phyloP scores from a whole-genome alignment of 2,329 filamentous ascomycete genomes.

The Stagonosporopsis tanaceti region DNA sequence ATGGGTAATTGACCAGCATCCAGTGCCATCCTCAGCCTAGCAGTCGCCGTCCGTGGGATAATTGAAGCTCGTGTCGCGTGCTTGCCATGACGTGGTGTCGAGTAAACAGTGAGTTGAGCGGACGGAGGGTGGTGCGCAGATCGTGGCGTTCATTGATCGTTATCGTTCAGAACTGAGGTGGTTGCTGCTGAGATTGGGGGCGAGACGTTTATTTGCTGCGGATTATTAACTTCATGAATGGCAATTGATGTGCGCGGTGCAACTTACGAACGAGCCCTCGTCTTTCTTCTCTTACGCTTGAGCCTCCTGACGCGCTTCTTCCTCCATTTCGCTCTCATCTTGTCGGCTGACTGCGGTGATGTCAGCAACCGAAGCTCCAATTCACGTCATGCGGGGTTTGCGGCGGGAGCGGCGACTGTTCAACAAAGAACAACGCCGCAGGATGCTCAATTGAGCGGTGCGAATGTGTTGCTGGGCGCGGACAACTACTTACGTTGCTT shows the following conservation, averaged over 20 bases:
- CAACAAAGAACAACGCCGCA: slow-evolving; percentile 14
- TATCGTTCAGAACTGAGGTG: slow-evolving; percentile 42
- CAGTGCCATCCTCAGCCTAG: slow-evolving; percentile 38
- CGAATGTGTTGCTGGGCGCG: slow-evolving; percentile 8
- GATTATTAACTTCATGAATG: slow-evolving; percentile 20
- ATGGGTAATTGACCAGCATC: slow-evolving; percentile 47
- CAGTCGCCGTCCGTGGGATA: slow-evolving; percentile 33
- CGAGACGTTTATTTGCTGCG: slow-evolving; percentile 60
- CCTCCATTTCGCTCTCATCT: slow-evolving; percentile 98
- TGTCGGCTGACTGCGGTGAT: slow-evolving; percentile 52
- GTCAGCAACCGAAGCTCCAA: slow-evolving; percentile 35
- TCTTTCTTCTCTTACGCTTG: slow-evolving; percentile 99
- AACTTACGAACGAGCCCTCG: slow-evolving; percentile 92
- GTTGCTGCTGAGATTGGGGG: slow-evolving; percentile 50
- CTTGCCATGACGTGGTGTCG: slow-evolving; percentile 34
- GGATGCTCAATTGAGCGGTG: slow-evolving; percentile 37
- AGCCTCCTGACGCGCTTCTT: slow-evolving; percentile 99
- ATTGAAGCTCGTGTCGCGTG: slow-evolving; percentile 39
- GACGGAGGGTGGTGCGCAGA: slow-evolving; percentile 35
- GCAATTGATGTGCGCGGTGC: not conserved
- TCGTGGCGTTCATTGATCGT: slow-evolving; percentile 39
- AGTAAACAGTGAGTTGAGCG: slow-evolving; percentile 35
- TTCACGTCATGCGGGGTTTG: slow-evolving; percentile 23
- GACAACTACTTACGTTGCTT: slow-evolving; percentile 50
- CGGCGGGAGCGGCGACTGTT: slow-evolving; percentile 10